phyloP scores from a whole-genome alignment of 257 asterid genomes.

The Solanum bukasovii region DNA sequence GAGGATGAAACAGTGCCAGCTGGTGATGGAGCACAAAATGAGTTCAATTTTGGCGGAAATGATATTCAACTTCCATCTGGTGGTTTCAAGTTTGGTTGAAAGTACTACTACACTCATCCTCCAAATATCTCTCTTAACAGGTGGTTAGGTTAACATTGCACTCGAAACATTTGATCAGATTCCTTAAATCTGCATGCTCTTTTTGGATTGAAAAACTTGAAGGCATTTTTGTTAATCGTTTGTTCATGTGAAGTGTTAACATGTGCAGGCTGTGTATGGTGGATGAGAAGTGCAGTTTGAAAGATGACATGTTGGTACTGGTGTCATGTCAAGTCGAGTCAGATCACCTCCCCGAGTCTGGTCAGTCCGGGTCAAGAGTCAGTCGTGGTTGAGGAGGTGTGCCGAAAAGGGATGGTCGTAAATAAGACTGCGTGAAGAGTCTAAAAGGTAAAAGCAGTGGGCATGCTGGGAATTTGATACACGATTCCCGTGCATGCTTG shows the following conservation, averaged over 20 bases:
- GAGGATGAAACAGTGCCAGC: constrained; percentile 54
- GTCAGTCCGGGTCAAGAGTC: constrained; percentile 34
- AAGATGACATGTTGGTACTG: constrained; percentile 22
- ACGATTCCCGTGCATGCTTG: background rate
- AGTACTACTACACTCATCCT: constrained; percentile 7
- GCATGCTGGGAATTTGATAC: background rate
- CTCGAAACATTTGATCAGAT: background rate
- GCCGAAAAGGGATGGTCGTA: constrained; percentile 21
- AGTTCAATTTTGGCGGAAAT: constrained; percentile 68
- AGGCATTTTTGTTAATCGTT: background rate
- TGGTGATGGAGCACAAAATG: constrained; percentile 44
- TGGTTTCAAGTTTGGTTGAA: constrained; percentile 73
- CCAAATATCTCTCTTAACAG: background rate
- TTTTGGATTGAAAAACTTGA: background rate
- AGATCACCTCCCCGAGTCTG: constrained; percentile 44
- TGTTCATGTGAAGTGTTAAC: background rate
- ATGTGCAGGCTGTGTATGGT: constrained; percentile 8
- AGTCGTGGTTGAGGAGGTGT: constrained; percentile 17
- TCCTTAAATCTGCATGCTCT: background rate
- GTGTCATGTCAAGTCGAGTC: constrained; percentile 22
- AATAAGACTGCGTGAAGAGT: constrained; percentile 6
- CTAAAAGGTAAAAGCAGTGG: background rate
- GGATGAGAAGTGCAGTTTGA: constrained; percentile 17
- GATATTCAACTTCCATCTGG: constrained; percentile 58
- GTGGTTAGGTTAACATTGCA: constrained; percentile 1